Evolutionary conservation across 345 rosid genomes (phyloP), one percentile per base, ranked within the genome.

Genomic region (Cochlearia excelsa): DNA sequence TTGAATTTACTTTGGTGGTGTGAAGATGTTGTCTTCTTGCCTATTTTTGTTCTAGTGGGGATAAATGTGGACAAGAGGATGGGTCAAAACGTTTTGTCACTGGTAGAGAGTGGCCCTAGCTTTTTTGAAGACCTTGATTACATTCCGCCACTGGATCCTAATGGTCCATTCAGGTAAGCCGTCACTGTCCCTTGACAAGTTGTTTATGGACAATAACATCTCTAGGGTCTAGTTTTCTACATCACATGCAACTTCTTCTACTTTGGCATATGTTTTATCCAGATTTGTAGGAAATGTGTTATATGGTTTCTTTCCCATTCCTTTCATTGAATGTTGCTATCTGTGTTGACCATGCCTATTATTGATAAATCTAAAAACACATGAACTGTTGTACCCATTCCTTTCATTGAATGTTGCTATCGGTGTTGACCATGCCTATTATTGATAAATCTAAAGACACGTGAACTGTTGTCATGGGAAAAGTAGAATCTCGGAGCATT

Each of bases 401-500:
- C n/a, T n/a, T n/a, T n/a, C n/a, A n/a, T n/a, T n/a, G n/a, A n/a
- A n/a, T n/a, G n/a, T n/a, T n/a, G n/a, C n/a, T n/a, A n/a, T n/a
- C n/a, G n/a, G n/a, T n/a, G n/a, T n/a, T n/a, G n/a, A 93, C 97
- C 86, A 77, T 93, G 97, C 97, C 99, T 48, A 81, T 93, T 30
- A 75, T 93, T 77, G 99, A 89, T 85, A 93, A 89, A 66, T 93
- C 85, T 75, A 93, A 93, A 75, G 99, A 93, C 74, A 87, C 89
- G 95, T 97, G 99, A 58, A 93, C 99, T 45, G 91, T 86, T 73
- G 86, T 87, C 11, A 93, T 93, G 99, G 99, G 99, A 41, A 93
- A 89, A 71, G 82, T 85, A 37, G 99, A 93, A 82, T 82, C 88
- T 61, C 97, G 99, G 51, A 93, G 83, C 71, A 76, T 87, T 46